Evolutionary conservation across 177 flowering plant species (phyloP).

Genomic region (Tripterygium wilfordii): DNA sequence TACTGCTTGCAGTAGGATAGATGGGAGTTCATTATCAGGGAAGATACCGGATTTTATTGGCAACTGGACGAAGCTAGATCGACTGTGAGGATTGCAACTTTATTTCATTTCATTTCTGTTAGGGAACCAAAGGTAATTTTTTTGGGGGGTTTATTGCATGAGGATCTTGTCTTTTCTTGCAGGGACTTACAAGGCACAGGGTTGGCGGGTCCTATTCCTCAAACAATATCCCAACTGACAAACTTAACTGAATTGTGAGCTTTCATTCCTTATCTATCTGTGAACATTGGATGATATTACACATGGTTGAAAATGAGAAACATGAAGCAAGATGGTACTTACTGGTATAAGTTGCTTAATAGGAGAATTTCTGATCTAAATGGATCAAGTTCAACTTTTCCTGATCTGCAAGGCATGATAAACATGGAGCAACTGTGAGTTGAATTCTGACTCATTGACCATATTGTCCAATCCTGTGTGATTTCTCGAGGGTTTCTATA

Average conservation of each 20-base stretch:
- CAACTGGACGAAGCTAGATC: constrained; percentile 49
- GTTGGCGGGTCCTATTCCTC: constrained; percentile 82
- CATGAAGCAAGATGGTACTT: neutral
- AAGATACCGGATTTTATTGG: constrained; percentile 74
- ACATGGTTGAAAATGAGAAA: too few species aligned
- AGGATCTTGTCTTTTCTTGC: too few species aligned
- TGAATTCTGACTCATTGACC: constrained; percentile 6
- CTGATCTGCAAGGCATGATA: constrained; percentile 42
- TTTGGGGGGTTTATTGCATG: too few species aligned
- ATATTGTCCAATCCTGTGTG: neutral
- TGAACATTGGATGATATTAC: too few species aligned
- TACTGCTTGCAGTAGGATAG: constrained; percentile 72
- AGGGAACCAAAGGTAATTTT: neutral
- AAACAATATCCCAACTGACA: constrained; percentile 41
- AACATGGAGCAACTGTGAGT: constrained; percentile 52
- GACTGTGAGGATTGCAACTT: constrained; percentile 48
- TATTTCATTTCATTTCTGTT: neutral
- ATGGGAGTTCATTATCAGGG: constrained; percentile 66
- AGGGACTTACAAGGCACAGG: constrained; percentile 84
- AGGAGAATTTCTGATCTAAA: constrained; percentile 86
- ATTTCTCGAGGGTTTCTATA: constrained; percentile 1
- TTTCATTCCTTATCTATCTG: neutral
- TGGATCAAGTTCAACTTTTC: constrained; percentile 46
- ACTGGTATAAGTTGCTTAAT: constrained; percentile 9
- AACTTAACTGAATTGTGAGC: constrained; percentile 59